Evolutionary conservation across 805 yeast species (phyloP).

Genomic region (Saturnispora mendoncae): DNA sequence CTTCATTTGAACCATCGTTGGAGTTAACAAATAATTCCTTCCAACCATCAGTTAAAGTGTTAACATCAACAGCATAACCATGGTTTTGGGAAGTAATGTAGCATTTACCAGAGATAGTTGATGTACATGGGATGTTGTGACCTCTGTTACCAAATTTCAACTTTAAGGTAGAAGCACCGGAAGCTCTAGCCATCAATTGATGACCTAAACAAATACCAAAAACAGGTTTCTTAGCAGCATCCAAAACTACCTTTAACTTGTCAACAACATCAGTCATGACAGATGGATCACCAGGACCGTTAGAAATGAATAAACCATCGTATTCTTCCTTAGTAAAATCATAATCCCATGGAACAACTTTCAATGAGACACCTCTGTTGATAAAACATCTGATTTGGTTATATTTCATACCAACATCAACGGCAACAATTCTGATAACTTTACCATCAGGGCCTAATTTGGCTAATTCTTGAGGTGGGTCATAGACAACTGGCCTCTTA

Average conservation of each 20-base stretch:
- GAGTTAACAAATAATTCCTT: constrained; percentile 90
- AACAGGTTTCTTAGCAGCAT: constrained; percentile 70
- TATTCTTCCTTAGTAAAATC: constrained; percentile 73
- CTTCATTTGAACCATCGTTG: constrained; percentile 96
- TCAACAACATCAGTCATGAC: constrained; percentile 62
- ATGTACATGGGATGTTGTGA: constrained; percentile 91
- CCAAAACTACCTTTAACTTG: constrained; percentile 49
- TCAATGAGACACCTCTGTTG: constrained; percentile 89
- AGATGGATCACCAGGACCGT: constrained; percentile 99
- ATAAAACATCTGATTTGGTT: constrained; percentile 97
- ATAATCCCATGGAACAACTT: constrained; percentile 93
- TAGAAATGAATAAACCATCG: constrained; percentile 93
- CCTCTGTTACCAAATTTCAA: constrained; percentile 98
- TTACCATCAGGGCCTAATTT: constrained; percentile 63
- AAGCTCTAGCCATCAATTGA: constrained; percentile 88
- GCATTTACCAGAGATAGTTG: constrained; percentile 81
- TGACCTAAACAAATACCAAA: constrained; percentile 99
- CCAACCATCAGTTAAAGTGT: constrained; percentile 73
- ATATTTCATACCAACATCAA: constrained; percentile 97
- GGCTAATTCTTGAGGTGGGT: constrained; percentile 50
- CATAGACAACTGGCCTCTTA: constrained; percentile 64
- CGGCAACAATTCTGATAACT: constrained; percentile 71
- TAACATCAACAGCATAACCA: constrained; percentile 91
- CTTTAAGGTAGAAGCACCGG: constrained; percentile 89
- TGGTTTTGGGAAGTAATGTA: constrained; percentile 98